phyloP scores from a whole-genome alignment of 2,329 filamentous ascomycete genomes.

The Penicillium nordicum region DNA sequence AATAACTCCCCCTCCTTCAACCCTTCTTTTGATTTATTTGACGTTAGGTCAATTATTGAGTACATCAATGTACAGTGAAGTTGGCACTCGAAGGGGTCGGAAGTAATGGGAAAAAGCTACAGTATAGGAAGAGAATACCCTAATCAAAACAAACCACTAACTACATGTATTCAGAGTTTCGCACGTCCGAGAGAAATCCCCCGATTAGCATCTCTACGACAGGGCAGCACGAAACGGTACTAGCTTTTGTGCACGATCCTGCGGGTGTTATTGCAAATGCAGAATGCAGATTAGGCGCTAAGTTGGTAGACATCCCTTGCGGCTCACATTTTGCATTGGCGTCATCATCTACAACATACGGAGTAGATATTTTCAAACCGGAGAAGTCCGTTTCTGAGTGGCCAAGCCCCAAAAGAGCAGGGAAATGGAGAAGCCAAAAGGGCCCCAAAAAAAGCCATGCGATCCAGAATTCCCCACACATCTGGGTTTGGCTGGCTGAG shows the following conservation, averaged over 20 bases:
- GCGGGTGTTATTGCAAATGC: slow-evolving; percentile 10
- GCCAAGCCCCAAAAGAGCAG: slow-evolving; percentile 5
- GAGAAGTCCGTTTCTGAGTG: slow-evolving; percentile 18
- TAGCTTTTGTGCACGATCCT: slow-evolving; percentile 11
- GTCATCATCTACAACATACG: slow-evolving; percentile 1
- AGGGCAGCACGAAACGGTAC: slow-evolving; percentile 2
- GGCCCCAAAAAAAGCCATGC: slow-evolving; percentile 13
- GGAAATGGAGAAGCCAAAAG: background rate
- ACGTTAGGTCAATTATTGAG: background rate
- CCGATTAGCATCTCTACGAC: background rate
- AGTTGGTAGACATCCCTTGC: slow-evolving; percentile 20
- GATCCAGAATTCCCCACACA: slow-evolving; percentile 23
- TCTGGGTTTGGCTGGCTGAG: slow-evolving; percentile 23
- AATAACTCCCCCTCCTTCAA: slow-evolving; percentile 11
- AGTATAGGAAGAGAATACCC: background rate
- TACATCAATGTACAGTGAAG: background rate
- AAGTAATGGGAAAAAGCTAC: background rate
- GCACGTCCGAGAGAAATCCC: background rate
- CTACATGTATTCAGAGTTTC: background rate
- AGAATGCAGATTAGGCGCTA: slow-evolving; percentile 8
- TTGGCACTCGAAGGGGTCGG: background rate
- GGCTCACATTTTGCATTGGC: slow-evolving; percentile 23
- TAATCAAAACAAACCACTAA: background rate
- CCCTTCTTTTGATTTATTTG: background rate
- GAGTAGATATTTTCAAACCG: slow-evolving; percentile 13